A percentile compares a stretch with the other conserved stretches of the same genome.
phyloP scores from a whole-genome alignment of 345 rosid species.

The Eucalyptus victrix region DNA sequence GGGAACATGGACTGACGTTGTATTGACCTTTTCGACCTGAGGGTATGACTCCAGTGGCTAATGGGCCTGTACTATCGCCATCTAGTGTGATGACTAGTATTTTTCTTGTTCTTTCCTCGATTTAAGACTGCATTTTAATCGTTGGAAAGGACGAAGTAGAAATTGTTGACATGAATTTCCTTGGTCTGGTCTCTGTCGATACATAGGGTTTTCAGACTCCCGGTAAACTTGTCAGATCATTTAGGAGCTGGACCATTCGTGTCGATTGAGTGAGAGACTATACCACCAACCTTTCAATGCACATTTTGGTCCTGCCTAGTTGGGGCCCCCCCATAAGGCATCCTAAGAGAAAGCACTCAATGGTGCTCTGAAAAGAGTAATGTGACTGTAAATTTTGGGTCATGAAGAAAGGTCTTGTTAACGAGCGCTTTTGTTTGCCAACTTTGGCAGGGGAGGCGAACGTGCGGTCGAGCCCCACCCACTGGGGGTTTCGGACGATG shows the following conservation, averaged over 20 bases:
- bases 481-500: slow-evolving; percentile 61
- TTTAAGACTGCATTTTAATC: neutral
- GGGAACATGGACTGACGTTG: neutral
- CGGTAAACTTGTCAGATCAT: neutral
- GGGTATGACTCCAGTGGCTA: neutral
- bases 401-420: neutral
- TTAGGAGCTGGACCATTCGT: neutral
- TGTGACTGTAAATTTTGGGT: neutral
- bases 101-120: neutral
- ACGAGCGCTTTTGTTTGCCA: neutral
- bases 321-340: neutral
- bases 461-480: slow-evolving; percentile 79
- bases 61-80: neutral
- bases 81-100: neutral
- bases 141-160: neutral
- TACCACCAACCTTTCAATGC: neutral
- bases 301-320: neutral
- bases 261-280: neutral
- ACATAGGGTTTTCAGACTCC: neutral
- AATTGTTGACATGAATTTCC: neutral
- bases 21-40: neutral
- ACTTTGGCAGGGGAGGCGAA: slow-evolving; percentile 47
- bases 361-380: neutral
- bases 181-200: neutral
- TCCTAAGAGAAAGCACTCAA: neutral